Evolutionary conservation across 208 protist species (phyloP).

Genomic region (Leptomonas seymouri): DNA sequence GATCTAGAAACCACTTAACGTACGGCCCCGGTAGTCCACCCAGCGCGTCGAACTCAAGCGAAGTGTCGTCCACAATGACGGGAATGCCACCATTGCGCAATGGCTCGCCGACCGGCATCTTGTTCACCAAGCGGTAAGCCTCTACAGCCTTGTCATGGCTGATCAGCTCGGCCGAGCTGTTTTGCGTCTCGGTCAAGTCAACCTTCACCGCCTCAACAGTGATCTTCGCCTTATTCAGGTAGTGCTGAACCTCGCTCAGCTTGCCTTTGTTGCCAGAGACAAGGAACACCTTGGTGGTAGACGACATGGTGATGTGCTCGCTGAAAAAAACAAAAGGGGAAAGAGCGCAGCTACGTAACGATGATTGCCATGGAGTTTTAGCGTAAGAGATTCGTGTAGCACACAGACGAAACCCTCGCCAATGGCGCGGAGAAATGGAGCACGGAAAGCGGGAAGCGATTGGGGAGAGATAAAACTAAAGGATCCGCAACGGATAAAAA

Average conservation of each 20-base stretch:
- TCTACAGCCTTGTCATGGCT: slow-evolving; percentile 92
- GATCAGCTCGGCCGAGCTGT: slow-evolving; percentile 86
- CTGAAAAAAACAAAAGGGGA: too few species aligned
- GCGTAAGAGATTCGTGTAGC: too few species aligned
- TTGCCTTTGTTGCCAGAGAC: slow-evolving; percentile 99
- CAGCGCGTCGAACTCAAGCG: slow-evolving; percentile 97
- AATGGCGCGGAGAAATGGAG: too few species aligned
- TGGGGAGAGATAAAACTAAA: too few species aligned
- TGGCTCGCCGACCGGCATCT: slow-evolving; percentile 22
- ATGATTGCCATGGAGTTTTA: too few species aligned
- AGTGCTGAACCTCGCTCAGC: slow-evolving; percentile 91
- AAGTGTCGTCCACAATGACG: slow-evolving; percentile 97
- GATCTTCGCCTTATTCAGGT: slow-evolving; percentile 51
- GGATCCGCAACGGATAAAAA: too few species aligned
- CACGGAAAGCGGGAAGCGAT: too few species aligned
- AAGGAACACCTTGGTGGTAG: slow-evolving; percentile 36
- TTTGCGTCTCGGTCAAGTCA: slow-evolving; percentile 96
- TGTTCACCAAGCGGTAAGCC: slow-evolving; percentile 70
- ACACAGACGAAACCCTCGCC: too few species aligned
- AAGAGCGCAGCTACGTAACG: too few species aligned
- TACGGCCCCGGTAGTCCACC: slow-evolving; percentile 97
- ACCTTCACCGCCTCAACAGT: slow-evolving; percentile 69
- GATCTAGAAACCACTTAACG: slow-evolving; percentile 98
- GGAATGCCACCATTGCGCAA: slow-evolving; percentile 21
- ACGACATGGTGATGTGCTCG: slow-evolving; percentile 47